A percentile compares a stretch with the other conserved stretches of the same genome.
Conservation (phyloP, 2,329 filamentous ascomycete species). For the Aureobasidium lini region DNA sequence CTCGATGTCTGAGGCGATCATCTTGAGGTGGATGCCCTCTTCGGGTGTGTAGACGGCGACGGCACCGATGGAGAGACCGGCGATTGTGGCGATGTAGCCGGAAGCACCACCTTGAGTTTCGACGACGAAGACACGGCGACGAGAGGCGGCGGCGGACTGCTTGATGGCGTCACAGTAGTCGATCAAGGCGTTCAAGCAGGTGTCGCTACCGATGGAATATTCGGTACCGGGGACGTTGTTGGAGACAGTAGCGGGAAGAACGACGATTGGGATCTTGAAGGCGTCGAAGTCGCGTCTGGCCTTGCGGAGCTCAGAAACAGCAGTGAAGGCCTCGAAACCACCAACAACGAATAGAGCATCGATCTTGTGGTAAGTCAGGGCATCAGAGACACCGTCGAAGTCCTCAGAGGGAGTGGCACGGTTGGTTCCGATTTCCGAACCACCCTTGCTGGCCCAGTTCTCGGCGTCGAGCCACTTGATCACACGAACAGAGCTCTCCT, state of each 20-base stretch:
- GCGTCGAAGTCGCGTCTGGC: conserved; percentile 70
- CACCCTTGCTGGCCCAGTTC: conserved; percentile 90
- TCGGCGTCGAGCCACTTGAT: conserved; percentile 93
- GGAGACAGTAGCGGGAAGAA: conserved; percentile 93
- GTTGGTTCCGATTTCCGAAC: conserved; percentile 97
- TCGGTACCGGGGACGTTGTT: conserved; percentile 98
- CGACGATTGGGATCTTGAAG: conserved; percentile 84
- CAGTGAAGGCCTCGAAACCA: conserved; percentile 94
- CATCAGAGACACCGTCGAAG: conserved; percentile 48
- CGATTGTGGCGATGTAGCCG: conserved; percentile 86
- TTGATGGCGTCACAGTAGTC: conserved; percentile 96
- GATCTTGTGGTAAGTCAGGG: conserved; percentile 77
- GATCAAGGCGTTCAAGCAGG: conserved; percentile 89
- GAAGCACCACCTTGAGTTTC: conserved; percentile 95
- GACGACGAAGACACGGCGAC: conserved; percentile 91
- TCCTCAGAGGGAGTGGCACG: conserved; percentile 84
- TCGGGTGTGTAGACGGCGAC: conserved; percentile 94
- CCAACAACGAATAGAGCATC: conserved; percentile 80
- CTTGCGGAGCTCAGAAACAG: conserved; percentile 77
- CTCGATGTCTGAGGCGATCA: conserved; percentile 83
- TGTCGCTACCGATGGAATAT: conserved; percentile 94
- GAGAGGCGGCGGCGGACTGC: conserved; percentile 89
- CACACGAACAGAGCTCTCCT: conserved; percentile 70
- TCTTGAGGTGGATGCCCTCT: conserved; percentile 88
- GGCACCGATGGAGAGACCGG: conserved; percentile 85